These are phyloP conservation scores for Hypholoma fasciculare DNA, from an alignment of 768 basidiomycete species.

Conservation along the genomic window DNA sequence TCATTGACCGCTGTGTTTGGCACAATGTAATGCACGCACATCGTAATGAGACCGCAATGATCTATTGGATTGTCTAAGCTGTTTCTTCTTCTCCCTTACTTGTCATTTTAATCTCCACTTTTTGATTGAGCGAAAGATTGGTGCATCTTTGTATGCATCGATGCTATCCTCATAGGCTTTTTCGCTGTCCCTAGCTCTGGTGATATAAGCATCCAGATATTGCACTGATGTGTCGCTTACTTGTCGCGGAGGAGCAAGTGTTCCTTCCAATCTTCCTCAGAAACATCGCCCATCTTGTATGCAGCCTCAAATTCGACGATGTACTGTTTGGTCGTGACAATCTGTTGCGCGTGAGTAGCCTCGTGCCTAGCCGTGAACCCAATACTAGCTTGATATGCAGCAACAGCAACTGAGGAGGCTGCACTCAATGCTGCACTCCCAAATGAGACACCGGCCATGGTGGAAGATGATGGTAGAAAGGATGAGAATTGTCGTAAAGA, in stretches of 20 bases:
- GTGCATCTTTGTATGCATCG: neutral
- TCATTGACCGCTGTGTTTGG: too few relatives aligned
- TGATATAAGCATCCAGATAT: neutral
- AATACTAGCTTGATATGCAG: neutral
- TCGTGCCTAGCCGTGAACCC: constrained; percentile 6
- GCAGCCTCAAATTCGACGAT: constrained; percentile 3
- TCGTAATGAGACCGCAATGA: neutral
- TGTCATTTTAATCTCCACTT: neutral
- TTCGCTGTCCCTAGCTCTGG: neutral
- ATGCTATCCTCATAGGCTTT: neutral
- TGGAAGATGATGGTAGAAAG: too few relatives aligned
- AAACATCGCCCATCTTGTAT: neutral
- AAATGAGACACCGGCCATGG: too few relatives aligned
- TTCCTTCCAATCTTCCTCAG: neutral
- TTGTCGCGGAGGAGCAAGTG: neutral
- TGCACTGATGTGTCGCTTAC: neutral
- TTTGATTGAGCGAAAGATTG: neutral
- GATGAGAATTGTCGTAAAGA: too few relatives aligned
- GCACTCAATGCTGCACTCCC: neutral
- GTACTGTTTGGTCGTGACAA: neutral
- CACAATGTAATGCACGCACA: neutral
- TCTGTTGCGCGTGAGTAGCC: neutral
- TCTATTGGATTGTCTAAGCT: too few relatives aligned
- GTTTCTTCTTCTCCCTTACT: neutral
- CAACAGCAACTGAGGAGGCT: neutral